phyloP scores from a whole-genome alignment of 805 yeast genomes.

The Pichia phayaonensis region DNA sequence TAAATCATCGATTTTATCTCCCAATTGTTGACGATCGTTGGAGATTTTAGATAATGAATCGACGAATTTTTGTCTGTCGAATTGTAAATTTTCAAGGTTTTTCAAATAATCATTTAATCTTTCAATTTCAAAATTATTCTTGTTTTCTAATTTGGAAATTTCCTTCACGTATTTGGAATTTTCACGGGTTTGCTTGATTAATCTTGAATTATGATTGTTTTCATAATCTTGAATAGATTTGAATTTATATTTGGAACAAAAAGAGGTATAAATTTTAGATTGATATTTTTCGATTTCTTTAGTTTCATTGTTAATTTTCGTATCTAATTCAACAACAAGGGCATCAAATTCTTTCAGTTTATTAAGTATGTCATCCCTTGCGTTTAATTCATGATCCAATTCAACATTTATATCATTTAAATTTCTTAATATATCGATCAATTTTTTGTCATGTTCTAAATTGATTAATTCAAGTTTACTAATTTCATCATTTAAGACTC shows the following conservation, averaged over 20 bases:
- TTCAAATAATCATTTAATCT: constrained; percentile 43
- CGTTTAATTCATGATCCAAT: constrained; percentile 37
- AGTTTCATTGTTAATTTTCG: constrained; percentile 20
- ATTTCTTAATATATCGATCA: constrained; percentile 20
- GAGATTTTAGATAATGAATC: constrained; percentile 26
- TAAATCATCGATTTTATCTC: constrained; percentile 29
- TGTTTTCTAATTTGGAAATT: constrained; percentile 51
- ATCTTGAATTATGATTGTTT: constrained; percentile 49
- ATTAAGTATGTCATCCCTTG: constrained; percentile 17
- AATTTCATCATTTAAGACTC: constrained; percentile 49
- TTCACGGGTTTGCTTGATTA: constrained; percentile 52
- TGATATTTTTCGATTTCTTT: constrained; percentile 30
- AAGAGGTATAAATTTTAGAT: constrained; percentile 38
- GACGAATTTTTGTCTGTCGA: constrained; percentile 33
- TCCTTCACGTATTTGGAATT: constrained; percentile 55
- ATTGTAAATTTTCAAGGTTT: constrained; percentile 38
- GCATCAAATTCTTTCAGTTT: constrained; percentile 11
- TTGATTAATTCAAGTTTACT: constrained; percentile 34
- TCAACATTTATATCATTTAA: constrained; percentile 36
- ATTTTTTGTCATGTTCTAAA: constrained; percentile 23
- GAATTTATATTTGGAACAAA: constrained; percentile 51
- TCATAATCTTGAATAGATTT: constrained; percentile 61
- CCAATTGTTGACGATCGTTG: constrained; percentile 27
- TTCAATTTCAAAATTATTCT: constrained; percentile 57
- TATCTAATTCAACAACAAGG: constrained; percentile 20